Conservation (phyloP, 2,329 filamentous ascomycete genomes). For the Colletotrichum endophyticum region DNA sequence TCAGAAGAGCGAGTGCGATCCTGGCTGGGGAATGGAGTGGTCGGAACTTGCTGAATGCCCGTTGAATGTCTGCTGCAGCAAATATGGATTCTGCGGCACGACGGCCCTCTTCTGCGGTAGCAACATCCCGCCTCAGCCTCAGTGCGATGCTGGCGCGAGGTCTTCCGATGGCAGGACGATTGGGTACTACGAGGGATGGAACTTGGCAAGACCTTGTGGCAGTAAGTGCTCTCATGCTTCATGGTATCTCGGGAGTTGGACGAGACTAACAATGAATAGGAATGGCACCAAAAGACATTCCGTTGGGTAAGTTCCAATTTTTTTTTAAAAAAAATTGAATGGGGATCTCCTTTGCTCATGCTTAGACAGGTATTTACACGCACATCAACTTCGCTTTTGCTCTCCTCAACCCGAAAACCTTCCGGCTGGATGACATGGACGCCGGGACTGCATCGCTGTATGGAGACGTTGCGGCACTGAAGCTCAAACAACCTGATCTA, state of each 20-base stretch:
- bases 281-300: background rate
- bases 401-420: background rate
- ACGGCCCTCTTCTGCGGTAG: slow-evolving; percentile 19
- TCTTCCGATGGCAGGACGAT: slow-evolving; percentile 12
- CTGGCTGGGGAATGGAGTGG: slow-evolving; percentile 32
- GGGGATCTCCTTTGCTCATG: background rate
- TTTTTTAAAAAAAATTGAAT: too few species aligned
- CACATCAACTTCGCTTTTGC: background rate
- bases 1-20: slow-evolving; percentile 32
- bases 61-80: slow-evolving; percentile 36
- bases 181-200: slow-evolving; percentile 35
- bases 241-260: background rate
- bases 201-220: background rate
- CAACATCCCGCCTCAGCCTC: background rate
- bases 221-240: background rate
- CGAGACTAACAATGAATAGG: background rate
- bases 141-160: background rate
- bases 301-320: background rate
- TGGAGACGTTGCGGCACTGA: background rate
- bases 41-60: slow-evolving; percentile 31
- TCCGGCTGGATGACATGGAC: background rate
- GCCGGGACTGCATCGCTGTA: background rate
- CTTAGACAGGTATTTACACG: background rate
- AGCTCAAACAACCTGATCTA: background rate
- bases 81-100: slow-evolving; percentile 21